Evolutionary conservation across 176 grass and related monocot species (phyloP), one percentile per base, ranked within the genome.

Genomic region (Poa pratensis): DNA sequence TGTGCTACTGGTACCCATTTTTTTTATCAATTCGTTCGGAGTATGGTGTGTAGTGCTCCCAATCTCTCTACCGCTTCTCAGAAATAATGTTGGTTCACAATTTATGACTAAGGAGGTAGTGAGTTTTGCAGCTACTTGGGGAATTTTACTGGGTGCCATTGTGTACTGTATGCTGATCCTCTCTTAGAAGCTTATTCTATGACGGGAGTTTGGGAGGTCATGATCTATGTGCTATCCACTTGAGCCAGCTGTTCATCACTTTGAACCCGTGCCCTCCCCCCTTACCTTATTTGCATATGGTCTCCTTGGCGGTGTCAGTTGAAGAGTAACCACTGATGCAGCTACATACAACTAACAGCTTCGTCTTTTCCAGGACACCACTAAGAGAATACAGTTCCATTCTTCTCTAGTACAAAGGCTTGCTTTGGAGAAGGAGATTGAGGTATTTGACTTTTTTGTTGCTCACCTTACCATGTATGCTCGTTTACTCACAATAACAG

Each of bases 361-460:
- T 82, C 22, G 81, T 84, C 10, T 55, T 81, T 81, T 62, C 14
- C 79, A 99, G 96, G 90, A 91, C 46, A 85, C 85, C 43, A 92
- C 82, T 54, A 83, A 69, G 54, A 96, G 72, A 67, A n/a, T 91
- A 51, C 91, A 96, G 70, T 92, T 86, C 23, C 96, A 99, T 91
- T 99, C 94, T 53, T 99, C 96, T 81, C 81, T 96, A 65, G 83
- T 99, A 61, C 83, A 89, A 77, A 92, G 85, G 79, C 93, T 99
- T 84, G 91, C 88, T 59, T 82, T 99, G 76, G 96, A 99, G 67
- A 89, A 87, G 82, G 91, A 96, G 75, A 84, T 99, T 88, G 86
- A 89, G 96, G 96, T 96, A 82, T 64, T 63, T 88, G 53, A 73
- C 7, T 68, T 27, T 3, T 68, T n/a, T 35, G 7, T 66, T 82